Base-by-base conservation (phyloP, 1,139 yeast genomes). In the Kodamaea sp. region DNA sequence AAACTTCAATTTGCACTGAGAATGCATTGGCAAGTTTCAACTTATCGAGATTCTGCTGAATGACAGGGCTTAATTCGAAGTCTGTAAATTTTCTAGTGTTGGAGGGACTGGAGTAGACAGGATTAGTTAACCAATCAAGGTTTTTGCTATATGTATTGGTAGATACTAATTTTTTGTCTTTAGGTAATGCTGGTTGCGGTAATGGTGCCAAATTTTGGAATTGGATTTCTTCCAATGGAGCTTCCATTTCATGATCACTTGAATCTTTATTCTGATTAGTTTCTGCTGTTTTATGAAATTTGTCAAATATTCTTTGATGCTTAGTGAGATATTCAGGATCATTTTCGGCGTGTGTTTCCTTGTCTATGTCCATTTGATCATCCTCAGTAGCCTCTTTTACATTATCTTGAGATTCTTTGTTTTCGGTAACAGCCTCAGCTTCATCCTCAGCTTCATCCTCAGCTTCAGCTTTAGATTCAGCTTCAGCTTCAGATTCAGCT, bases 121-220 rank as follows among this genome's bases (percentile, higher is more conserved):
- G 95, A 12, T 65, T 63, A 0, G 86, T 74, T 22, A 85, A 63
- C 95, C 96, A 87, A 48, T 77, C 73, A 26, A 81, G 57, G 43
- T 62, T 67, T 24, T 65, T 69, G 34, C 66, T 58, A 38, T 68
- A 67, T 10, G 73, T 60, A 4, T 70, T 57, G 20, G 62, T 64
- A 9, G 75, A 54, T 4, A 66, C 56, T 23, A 79, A 59, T 37
- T 57, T 60, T 35, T 56, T 59, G 48, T 80, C 83, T 49, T 70
- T 61, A 3, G 84, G 84, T 27, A 79, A 63, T 33, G 67, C 79
- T 0, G 94, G 95, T 58, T 88, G 96, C 1, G 97, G 97, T 37
- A 90, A 65, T 8, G 96, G 95, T 3, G 74, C 82, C 34, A 90
- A 67, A 33, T 78, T 82, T 45, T 75, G 78, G 5, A 52, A 52